Percentiles rank a stretch among this genome's conserved stretches.
phyloP scores from a whole-genome alignment of 1,284 basidiomycete species.

The Ceratobasidium sp. region DNA sequence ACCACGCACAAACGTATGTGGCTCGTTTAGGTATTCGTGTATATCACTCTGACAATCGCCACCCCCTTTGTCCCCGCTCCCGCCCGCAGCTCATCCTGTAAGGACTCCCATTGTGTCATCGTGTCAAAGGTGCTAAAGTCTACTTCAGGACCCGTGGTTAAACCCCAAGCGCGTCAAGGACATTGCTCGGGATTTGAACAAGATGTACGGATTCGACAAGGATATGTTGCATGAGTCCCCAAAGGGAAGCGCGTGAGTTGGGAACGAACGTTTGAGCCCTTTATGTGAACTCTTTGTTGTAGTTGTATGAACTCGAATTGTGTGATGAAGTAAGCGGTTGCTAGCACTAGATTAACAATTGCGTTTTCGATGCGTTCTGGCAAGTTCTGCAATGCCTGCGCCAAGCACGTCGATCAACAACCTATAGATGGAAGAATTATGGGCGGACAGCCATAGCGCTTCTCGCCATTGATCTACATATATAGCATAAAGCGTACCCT shows the following conservation, averaged over 20 bases:
- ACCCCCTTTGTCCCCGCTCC: slow-evolving; percentile 10
- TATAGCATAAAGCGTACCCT: background rate
- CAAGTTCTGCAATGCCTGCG: background rate
- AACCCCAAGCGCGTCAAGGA: slow-evolving; percentile 35
- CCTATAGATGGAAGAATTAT: background rate
- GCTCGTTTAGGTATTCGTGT: background rate
- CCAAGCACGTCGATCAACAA: slow-evolving; percentile 1
- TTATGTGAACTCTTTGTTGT: slow-evolving; percentile 5
- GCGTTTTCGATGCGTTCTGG: background rate
- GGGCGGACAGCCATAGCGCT: slow-evolving; percentile 23
- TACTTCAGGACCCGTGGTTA: slow-evolving; percentile 24
- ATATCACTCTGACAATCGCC: slow-evolving; percentile 6
- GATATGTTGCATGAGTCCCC: background rate
- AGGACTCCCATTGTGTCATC: background rate
- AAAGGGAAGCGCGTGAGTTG: background rate
- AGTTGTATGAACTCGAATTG: background rate
- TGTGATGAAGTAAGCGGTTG: background rate
- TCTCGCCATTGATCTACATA: slow-evolving; percentile 1
- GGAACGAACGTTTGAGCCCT: background rate
- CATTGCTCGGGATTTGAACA: slow-evolving; percentile 26
- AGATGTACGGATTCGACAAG: slow-evolving; percentile 35
- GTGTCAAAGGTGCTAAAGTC: slow-evolving; percentile 4
- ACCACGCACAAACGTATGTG: slow-evolving; percentile 36
- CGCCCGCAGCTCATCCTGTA: slow-evolving; percentile 19
- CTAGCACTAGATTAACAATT: background rate